phyloP scores from a whole-genome alignment of 2,329 filamentous ascomycete species.

The Colletotrichum paranaense region DNA sequence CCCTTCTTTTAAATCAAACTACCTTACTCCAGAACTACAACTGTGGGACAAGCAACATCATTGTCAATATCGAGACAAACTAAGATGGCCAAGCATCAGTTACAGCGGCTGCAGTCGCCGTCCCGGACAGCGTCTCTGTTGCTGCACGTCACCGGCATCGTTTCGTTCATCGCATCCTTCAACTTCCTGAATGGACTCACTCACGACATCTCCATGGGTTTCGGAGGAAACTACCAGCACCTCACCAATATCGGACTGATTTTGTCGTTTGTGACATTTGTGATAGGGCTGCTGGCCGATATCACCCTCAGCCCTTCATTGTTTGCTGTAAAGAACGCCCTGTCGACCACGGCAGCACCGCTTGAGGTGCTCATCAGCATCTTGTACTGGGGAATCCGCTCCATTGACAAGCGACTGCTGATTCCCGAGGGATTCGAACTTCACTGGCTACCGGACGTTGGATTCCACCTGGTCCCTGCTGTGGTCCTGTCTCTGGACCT shows the following conservation, averaged over 20 bases:
- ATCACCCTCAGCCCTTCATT: constrained; percentile 66
- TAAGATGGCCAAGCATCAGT: constrained; percentile 64
- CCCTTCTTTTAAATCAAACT: constrained; percentile 8
- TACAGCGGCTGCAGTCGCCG: constrained; percentile 75
- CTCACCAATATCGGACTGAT: constrained; percentile 79
- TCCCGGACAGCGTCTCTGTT: constrained; percentile 71
- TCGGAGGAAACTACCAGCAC: constrained; percentile 77
- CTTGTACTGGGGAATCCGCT: constrained; percentile 77
- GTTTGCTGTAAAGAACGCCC: constrained; percentile 74
- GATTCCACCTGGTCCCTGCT: constrained; percentile 75
- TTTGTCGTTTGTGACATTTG: constrained; percentile 70
- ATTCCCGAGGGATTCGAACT: constrained; percentile 67
- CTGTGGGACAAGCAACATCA: background rate
- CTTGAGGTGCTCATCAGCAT: constrained; percentile 78
- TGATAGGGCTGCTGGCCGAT: constrained; percentile 72
- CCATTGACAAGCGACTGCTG: constrained; percentile 64
- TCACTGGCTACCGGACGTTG: constrained; percentile 67
- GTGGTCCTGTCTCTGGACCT: constrained; percentile 74
- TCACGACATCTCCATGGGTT: constrained; percentile 65
- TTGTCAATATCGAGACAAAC: background rate
- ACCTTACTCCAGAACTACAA: background rate
- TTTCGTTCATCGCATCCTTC: constrained; percentile 66
- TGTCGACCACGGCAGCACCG: constrained; percentile 74
- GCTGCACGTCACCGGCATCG: constrained; percentile 67
- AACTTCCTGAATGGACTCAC: constrained; percentile 62